A percentile compares a stretch with the other conserved stretches of the same genome.
phyloP scores from a whole-genome alignment of 257 asterid genomes.

The Mentha longifolia region DNA sequence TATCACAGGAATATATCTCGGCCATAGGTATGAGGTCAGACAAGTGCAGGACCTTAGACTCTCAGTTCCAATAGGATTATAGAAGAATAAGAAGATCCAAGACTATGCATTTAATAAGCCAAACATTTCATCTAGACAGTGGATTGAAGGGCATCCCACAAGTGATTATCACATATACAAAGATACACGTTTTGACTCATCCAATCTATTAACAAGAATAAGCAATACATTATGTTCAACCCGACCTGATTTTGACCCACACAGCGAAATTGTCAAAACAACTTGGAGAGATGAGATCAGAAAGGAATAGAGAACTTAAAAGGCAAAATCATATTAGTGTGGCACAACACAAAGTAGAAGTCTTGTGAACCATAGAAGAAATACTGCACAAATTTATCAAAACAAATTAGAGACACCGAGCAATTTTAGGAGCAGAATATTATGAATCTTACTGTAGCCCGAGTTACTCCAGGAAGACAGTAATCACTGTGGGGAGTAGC shows the following conservation, averaged over 20 bases:
- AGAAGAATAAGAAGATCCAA: background rate
- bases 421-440: conserved; percentile 17
- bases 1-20: conserved; percentile 16
- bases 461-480: conserved; percentile 90
- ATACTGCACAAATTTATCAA: background rate
- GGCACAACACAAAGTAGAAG: background rate
- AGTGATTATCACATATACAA: background rate
- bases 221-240: background rate
- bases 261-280: background rate
- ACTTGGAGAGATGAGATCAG: background rate
- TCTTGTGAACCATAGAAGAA: background rate
- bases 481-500: conserved; percentile 87
- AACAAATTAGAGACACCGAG: conserved; percentile 12
- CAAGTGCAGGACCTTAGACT: background rate
- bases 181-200: background rate
- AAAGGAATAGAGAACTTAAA: background rate
- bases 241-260: no score
- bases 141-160: background rate
- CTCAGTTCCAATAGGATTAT: background rate
- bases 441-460: conserved; percentile 72
- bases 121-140: conserved; percentile 5
- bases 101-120: background rate
- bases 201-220: background rate
- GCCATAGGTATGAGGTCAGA: background rate
- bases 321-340: background rate